Evolutionary conservation across 1,139 yeast genomes (phyloP), one percentile per base, ranked within the genome.

Genomic region (Ogataea hybrid): DNA sequence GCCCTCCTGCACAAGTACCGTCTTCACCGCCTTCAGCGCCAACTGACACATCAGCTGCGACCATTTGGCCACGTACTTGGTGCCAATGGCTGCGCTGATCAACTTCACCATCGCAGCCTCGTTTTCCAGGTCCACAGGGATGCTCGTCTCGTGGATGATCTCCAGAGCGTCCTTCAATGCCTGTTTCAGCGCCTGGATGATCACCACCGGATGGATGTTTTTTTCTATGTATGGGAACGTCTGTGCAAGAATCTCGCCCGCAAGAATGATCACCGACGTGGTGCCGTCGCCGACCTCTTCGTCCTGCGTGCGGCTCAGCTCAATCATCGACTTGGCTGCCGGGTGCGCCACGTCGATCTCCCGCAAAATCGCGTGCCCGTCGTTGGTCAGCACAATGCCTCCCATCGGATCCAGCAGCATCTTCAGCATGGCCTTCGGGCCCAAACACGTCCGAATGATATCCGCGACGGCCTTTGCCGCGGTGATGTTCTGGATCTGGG

Each of bases 261-360:
- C 97, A 52, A 90, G 71, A 44, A 85, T 85, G 58, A 92, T 90
- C 43, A 92, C 98, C 8, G 96, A 84, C 28, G 98, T 92, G 47
- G 98, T 92, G 50, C 98, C 98, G 63, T 92, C 98, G 41, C 98
- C 98, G 49, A 92, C 97, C 69, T 94, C 98, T 67, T 94, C 99
- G 63, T 94, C 99, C 69, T 92, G 98, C 7, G 98, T 90, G 69
- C 98, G 79, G 57, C 95, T 83, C 55, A 94, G 76, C 68, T 94
- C 98, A 61, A 94, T 86, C 97, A 94, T 94, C 25, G 96, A 85
- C 68, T 94, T 94, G 41, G 99, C 98, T 7, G 98, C 98, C 5
- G 99, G 98, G 62, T 89, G 97, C 3, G 94, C 85, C 46, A 87
- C 95, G 60, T 87, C 95, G 50, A 87, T 86, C 63, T 87, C 96